Base-by-base conservation (phyloP, 768 basidiomycete genomes). In the Phlebiopsis gigantea region DNA sequence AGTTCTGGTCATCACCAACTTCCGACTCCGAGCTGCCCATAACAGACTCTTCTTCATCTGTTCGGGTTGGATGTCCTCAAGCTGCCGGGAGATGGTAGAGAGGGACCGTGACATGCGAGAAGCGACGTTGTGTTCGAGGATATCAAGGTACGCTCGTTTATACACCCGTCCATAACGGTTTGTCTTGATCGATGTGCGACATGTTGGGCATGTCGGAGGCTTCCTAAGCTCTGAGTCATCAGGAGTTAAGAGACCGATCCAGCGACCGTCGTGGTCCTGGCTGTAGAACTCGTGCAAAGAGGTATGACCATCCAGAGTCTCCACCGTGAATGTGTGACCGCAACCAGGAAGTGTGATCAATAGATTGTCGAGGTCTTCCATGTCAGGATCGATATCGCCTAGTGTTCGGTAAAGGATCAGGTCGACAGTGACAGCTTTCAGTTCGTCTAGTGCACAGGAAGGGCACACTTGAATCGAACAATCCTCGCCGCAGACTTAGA, bases 251-350 rank as follows among this genome's bases (percentile, higher is more conserved):
- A 84, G 66, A 4, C 74, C 74, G 12, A 63, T 22, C 79, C 79
- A 86, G 29, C 50, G 66, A 6, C 73, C 77, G 6, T 73, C 61
- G 17, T 1, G 62, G 49, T 74, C 68, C 47, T 65, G 64, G n/a
- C n/a, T n/a, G 64, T 89, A 89, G 62, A 77, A 84, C 3, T 79
- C 75, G 0, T 52, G 46, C 67, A 89, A 72, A 14, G 69, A 64
- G 58, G 79, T 81, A 43, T 75, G 70, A 0, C 84, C 86, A 61
- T 90, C 87, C 17, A 90, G 73, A 0, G 84, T 84, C 65, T 86
- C 86, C 17, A 87, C 79, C 0, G 88, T 88, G 66, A 90, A 88
- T 1, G 78, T 68, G 65, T 90, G 88, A 0, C 77, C 60, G 63
- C 88, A 89, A 0, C 81, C 79, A 51, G 47, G 47, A 41, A 87